phyloP scores from a whole-genome alignment of 495 filamentous ascomycete genomes.

The Rostrohypoxylon terebratum region DNA sequence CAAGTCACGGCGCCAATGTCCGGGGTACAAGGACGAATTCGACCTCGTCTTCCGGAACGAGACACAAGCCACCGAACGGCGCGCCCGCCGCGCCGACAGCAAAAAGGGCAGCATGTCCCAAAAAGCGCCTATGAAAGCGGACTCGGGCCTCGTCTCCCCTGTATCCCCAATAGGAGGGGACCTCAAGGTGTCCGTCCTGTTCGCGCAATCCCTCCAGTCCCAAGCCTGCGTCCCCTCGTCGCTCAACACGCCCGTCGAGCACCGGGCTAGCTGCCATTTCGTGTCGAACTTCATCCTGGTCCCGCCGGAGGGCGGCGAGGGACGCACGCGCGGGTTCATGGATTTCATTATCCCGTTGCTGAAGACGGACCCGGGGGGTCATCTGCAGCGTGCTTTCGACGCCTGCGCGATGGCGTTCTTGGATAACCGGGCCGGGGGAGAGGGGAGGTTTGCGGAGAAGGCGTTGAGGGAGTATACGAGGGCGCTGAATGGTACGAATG shows the following conservation, averaged over 20 bases:
- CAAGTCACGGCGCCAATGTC: conserved; percentile 74
- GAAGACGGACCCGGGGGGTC: conserved; percentile 60
- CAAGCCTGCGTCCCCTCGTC: conserved; percentile 41
- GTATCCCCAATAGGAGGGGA: background rate
- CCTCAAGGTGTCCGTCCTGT: conserved; percentile 11
- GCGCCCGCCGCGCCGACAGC: conserved; percentile 56
- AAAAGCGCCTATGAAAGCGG: conserved; percentile 29
- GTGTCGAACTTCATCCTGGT: conserved; percentile 67
- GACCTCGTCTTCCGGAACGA: conserved; percentile 76
- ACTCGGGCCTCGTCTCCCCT: background rate
- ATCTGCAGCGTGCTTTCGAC: conserved; percentile 67
- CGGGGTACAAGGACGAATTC: conserved; percentile 75
- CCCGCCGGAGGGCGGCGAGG: conserved; percentile 57
- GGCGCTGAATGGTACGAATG: conserved; percentile 66
- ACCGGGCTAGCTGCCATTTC: conserved; percentile 66
- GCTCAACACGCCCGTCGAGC: conserved; percentile 55
- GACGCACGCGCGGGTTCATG: conserved; percentile 62
- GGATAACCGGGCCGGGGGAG: conserved; percentile 56
- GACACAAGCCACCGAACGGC: conserved; percentile 68
- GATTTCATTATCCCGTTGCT: conserved; percentile 69
- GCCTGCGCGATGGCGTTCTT: conserved; percentile 70
- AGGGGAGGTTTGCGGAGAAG: conserved; percentile 50
- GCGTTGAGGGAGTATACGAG: conserved; percentile 58
- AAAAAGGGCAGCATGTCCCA: conserved; percentile 33
- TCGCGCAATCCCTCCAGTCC: conserved; percentile 18